Conservation (phyloP, 2,329 filamentous ascomycete genomes). For the Zymoseptoria brevis region DNA sequence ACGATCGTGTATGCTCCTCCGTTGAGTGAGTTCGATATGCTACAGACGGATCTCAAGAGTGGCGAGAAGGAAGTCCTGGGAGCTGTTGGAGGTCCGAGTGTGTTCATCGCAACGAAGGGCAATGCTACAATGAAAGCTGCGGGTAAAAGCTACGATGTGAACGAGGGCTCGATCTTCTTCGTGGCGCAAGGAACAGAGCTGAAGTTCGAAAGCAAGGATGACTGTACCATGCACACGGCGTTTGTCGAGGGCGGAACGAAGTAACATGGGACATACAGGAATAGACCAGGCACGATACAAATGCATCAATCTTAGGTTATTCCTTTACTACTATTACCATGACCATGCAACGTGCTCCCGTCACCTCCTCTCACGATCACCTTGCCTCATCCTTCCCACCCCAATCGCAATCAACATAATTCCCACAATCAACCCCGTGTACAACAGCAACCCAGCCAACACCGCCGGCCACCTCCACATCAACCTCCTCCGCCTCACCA, state of each 20-base stretch:
- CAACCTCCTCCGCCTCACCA: not conserved
- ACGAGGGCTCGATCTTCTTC: slow-evolving; percentile 59
- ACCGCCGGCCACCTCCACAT: not conserved
- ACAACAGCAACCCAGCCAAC: not conserved
- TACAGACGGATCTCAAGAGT: slow-evolving; percentile 49
- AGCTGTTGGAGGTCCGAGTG: slow-evolving; percentile 51
- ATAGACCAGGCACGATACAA: not conserved
- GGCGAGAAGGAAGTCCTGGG: slow-evolving; percentile 53
- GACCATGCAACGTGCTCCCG: not conserved
- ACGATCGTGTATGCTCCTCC: slow-evolving; percentile 59
- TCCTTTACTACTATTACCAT: not conserved
- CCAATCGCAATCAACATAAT: not conserved
- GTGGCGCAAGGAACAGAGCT: slow-evolving; percentile 51
- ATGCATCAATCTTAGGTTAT: not conserved
- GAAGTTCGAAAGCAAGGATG: slow-evolving; percentile 36
- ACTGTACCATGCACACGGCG: slow-evolving; percentile 43
- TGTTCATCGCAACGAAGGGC: slow-evolving; percentile 56
- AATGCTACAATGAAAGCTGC: slow-evolving; percentile 49
- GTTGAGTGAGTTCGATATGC: slow-evolving; percentile 64
- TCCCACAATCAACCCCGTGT: not conserved
- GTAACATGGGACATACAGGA: slow-evolving; percentile 1
- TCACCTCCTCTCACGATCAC: not conserved
- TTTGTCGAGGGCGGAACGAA: slow-evolving; percentile 32
- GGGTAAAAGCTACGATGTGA: slow-evolving; percentile 46
- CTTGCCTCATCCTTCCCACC: not conserved